Evolutionary conservation across 2,329 filamentous ascomycete genomes (phyloP).

Genomic region (Colletotrichum caudatum): DNA sequence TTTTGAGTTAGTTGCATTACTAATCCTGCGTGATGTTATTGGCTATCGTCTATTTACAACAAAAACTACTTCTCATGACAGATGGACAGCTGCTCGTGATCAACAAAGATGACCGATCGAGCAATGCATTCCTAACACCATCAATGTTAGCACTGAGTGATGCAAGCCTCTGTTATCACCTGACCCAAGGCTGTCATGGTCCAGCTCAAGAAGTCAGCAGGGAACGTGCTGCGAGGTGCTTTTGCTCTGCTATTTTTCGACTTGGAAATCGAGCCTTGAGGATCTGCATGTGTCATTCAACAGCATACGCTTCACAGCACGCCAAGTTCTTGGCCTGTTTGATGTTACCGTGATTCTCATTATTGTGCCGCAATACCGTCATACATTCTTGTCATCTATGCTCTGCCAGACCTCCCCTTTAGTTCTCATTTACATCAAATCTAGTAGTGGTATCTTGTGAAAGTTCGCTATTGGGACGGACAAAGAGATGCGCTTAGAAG

Average conservation of each 20-base stretch:
- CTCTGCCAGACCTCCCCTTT: conserved; percentile 9
- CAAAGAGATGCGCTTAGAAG: conserved; percentile 31
- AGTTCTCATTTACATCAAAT: conserved; percentile 31
- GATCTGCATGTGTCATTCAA: background rate
- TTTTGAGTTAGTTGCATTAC: background rate
- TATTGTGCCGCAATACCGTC: background rate
- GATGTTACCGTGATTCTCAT: background rate
- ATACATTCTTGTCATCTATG: conserved; percentile 1
- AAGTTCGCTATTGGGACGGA: background rate
- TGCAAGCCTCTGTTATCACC: background rate
- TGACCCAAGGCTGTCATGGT: background rate
- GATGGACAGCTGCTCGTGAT: background rate
- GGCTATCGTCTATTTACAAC: background rate
- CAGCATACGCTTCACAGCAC: background rate
- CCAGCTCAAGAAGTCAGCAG: background rate
- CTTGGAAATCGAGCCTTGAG: background rate
- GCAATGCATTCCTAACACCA: background rate
- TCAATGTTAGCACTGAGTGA: background rate
- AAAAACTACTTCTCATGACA: background rate
- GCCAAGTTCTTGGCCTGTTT: conserved; percentile 9
- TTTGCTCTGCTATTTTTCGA: background rate
- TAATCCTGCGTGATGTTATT: background rate
- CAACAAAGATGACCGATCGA: background rate
- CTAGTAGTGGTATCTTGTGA: conserved; percentile 28
- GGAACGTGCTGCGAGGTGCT: background rate